Conservation (phyloP, 768 basidiomycete species). For the Trametes coccinea region DNA sequence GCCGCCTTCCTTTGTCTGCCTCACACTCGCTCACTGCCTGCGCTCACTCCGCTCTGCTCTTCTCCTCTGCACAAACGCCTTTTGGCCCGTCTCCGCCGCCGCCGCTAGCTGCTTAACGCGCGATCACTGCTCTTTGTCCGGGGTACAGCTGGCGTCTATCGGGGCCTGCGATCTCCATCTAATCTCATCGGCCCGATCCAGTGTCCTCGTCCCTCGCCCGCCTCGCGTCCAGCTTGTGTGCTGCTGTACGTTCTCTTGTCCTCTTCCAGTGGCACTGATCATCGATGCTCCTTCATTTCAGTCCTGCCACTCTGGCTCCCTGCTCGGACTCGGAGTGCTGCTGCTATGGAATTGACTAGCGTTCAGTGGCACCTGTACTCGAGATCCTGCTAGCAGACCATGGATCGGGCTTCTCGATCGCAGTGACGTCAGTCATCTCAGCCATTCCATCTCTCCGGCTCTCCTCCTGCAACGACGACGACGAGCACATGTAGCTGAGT, state of each 20-base stretch:
- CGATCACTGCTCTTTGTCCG: conserved; percentile 5
- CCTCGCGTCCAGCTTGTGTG: conserved; percentile 12
- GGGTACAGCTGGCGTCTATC: conserved; percentile 2
- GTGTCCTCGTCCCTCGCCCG: conserved; percentile 3
- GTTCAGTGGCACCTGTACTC: neutral
- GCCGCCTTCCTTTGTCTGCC: neutral
- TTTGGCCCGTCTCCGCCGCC: neutral
- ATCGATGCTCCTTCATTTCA: neutral
- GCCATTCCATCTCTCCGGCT: neutral
- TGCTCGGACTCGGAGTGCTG: neutral
- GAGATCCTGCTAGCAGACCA: neutral
- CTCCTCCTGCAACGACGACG: neutral
- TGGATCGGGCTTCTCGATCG: conserved; percentile 2
- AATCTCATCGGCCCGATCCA: conserved; percentile 17
- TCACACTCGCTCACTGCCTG: neutral
- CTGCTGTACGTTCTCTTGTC: neutral
- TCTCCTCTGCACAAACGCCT: neutral
- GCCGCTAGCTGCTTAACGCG: neutral
- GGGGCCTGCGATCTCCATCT: conserved; percentile 9
- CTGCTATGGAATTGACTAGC: neutral
- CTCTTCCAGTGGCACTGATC: conserved; percentile 6
- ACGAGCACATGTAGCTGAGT: too few species aligned
- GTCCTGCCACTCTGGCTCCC: neutral
- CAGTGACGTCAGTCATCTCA: conserved; percentile 2
- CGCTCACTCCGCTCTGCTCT: neutral